These are phyloP conservation scores for Acorus calamus DNA, from an alignment of 106 monocot genomes.

Conservation along the genomic window DNA sequence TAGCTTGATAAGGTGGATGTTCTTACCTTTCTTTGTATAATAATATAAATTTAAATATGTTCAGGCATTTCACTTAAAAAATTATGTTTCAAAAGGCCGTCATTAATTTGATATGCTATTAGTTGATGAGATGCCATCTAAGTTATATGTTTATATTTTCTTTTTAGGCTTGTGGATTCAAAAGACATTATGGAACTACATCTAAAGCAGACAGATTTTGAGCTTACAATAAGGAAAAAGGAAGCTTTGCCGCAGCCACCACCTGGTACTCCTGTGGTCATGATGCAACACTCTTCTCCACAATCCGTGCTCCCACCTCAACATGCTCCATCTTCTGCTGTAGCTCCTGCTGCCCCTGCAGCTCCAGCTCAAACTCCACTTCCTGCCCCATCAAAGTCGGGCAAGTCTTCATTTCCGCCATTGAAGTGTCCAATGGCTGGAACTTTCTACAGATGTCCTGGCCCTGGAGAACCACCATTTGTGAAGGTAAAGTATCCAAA, in stretches of 20 bases:
- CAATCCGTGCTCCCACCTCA: not conserved
- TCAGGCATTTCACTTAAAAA: no score
- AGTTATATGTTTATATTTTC: not conserved
- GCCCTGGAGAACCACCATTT: constrained; percentile 42
- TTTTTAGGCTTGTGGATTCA: constrained; percentile 32
- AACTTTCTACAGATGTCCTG: constrained; percentile 54
- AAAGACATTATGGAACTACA: constrained; percentile 35
- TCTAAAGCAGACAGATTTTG: constrained; percentile 38
- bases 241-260: constrained; percentile 30
- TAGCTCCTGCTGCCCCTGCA: constrained; percentile 3
- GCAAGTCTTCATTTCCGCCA: constrained; percentile 49
- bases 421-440: constrained; percentile 63
- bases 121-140: no score
- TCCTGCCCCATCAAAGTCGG: not conserved
- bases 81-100: not conserved
- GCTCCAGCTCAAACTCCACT: constrained; percentile 4
- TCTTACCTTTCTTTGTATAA: no score
- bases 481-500: constrained; percentile 34
- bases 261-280: constrained; percentile 7
- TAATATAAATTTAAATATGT: no score
- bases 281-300: constrained; percentile 9
- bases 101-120: not conserved
- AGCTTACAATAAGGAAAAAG: constrained; percentile 35
- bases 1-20: no score
- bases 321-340: constrained; percentile 3